Evolutionary conservation across 148 eudicot genomes (phyloP).

Genomic region (Cornus suecica): DNA sequence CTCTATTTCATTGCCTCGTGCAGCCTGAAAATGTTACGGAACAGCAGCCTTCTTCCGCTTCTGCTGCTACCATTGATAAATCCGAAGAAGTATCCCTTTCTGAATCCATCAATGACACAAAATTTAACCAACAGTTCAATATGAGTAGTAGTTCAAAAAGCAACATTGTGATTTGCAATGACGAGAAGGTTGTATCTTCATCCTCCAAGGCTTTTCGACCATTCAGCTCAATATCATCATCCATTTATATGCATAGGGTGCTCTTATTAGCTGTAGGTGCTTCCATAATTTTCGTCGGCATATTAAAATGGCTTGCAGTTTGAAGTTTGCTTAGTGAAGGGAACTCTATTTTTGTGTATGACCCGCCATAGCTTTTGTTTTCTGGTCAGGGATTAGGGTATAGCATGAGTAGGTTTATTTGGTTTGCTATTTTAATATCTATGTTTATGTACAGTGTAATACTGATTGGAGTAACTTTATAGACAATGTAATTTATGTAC

Average conservation of each 20-base stretch:
- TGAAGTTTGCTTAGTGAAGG: conserved; percentile 7
- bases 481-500: no score
- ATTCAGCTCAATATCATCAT: neutral
- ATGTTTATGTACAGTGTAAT: no score
- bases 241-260: conserved; percentile 34
- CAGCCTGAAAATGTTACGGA: conserved; percentile 27
- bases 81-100: no score
- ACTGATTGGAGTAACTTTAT: no score
- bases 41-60: neutral
- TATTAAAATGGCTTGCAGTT: conserved; percentile 28
- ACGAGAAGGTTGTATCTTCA: neutral
- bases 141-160: neutral
- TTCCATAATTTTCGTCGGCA: conserved; percentile 32
- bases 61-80: neutral
- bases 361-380: neutral
- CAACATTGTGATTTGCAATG: neutral
- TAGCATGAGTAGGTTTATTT: neutral
- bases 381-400: no score
- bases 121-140: conserved; percentile 6
- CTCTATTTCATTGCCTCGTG: conserved; percentile 13
- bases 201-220: neutral
- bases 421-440: no score
- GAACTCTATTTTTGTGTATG: neutral
- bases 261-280: conserved; percentile 37
- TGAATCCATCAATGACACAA: neutral